Conservation (phyloP, 306 rosid species). For the Benincasa hispida region DNA sequence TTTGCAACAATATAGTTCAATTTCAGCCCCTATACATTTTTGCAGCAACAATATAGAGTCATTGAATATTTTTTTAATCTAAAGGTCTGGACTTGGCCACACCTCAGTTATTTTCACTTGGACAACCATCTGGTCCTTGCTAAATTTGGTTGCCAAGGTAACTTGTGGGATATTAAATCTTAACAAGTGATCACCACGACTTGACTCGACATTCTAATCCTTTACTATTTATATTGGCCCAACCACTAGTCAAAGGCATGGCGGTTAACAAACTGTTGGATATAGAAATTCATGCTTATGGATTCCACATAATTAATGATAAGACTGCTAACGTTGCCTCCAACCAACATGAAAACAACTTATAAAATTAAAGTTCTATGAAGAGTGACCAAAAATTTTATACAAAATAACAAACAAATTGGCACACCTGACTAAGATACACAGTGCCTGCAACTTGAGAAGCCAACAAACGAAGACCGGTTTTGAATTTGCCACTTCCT, state of each 20-base stretch:
- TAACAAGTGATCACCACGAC: neutral
- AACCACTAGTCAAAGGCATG: neutral
- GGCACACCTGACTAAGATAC: slow-evolving; percentile 65
- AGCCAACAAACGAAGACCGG: slow-evolving; percentile 57
- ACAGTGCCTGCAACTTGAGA: slow-evolving; percentile 63
- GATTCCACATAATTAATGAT: neutral
- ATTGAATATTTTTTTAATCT: too few species aligned
- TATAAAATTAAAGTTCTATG: neutral
- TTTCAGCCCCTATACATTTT: neutral
- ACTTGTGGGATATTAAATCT: too few species aligned
- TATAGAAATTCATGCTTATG: neutral
- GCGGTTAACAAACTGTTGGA: neutral
- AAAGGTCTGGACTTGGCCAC: neutral
- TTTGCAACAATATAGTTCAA: neutral
- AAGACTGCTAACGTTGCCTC: neutral
- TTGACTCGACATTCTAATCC: neutral
- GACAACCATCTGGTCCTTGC: too few species aligned
- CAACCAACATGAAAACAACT: neutral
- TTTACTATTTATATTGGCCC: neutral
- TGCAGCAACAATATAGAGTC: neutral
- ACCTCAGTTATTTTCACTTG: neutral
- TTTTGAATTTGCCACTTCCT: slow-evolving; percentile 12
- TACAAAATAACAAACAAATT: neutral
- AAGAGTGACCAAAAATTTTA: neutral
- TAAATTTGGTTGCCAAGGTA: too few species aligned